phyloP scores from a whole-genome alignment of 768 basidiomycete genomes.

The Leccinum obscurum region DNA sequence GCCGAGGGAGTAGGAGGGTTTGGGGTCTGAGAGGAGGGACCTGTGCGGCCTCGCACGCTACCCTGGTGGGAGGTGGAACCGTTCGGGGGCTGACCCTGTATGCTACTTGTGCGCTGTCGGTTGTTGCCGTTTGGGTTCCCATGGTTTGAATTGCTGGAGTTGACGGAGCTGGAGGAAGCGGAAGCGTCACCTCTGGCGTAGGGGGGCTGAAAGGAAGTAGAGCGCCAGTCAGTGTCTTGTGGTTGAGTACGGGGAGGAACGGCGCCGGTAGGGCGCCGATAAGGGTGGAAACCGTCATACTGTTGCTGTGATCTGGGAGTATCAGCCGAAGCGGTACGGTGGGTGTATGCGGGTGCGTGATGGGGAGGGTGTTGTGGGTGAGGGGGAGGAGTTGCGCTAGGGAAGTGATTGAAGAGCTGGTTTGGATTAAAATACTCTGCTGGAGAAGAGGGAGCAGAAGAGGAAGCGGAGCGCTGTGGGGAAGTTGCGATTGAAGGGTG shows the following conservation, averaged over 20 bases:
- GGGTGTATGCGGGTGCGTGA: slow-evolving; percentile 37
- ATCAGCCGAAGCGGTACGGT: slow-evolving; percentile 37
- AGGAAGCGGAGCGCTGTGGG: slow-evolving; percentile 41
- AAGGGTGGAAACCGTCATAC: slow-evolving; percentile 74
- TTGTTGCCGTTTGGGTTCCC: slow-evolving; percentile 22
- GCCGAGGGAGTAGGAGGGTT: slow-evolving; percentile 26
- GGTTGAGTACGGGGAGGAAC: slow-evolving; percentile 31
- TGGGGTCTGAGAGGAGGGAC: slow-evolving; percentile 31
- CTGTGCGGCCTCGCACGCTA: slow-evolving; percentile 40
- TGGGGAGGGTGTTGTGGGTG: slow-evolving; percentile 42
- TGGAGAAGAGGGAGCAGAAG: slow-evolving; percentile 38
- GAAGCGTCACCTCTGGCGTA: slow-evolving; percentile 81
- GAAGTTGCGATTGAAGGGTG: slow-evolving; percentile 25
- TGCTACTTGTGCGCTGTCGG: slow-evolving; percentile 71
- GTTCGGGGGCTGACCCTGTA: slow-evolving; percentile 63
- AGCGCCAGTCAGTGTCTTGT: slow-evolving; percentile 49
- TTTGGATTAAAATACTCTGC: slow-evolving; percentile 60
- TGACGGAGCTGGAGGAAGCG: slow-evolving; percentile 75
- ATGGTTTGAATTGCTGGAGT: slow-evolving; percentile 51
- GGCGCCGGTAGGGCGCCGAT: slow-evolving; percentile 60
- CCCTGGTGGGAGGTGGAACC: slow-evolving; percentile 32
- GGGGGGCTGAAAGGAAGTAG: slow-evolving; percentile 63
- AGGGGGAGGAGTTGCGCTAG: slow-evolving; percentile 69
- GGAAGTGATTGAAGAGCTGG: slow-evolving; percentile 66
- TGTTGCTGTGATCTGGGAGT: slow-evolving; percentile 22